Evolutionary conservation across 2,329 filamentous ascomycete species (phyloP).

Genomic region (Hypoxylon sp.): DNA sequence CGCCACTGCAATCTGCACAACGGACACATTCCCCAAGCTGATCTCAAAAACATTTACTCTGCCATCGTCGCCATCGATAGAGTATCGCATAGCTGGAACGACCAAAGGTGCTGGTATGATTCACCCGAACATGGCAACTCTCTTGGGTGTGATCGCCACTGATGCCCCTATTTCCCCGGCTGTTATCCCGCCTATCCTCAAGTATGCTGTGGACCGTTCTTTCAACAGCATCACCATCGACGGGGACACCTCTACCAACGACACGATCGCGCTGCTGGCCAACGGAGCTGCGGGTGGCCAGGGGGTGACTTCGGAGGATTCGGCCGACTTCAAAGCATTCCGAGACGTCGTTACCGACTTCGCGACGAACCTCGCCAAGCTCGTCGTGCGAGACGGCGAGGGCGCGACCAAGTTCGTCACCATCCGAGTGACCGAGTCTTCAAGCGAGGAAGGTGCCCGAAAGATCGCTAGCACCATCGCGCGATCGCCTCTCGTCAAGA

Average conservation of each 20-base stretch:
- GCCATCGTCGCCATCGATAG: constrained; percentile 80
- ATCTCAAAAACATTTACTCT: constrained; percentile 87
- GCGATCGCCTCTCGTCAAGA: constrained; percentile 94
- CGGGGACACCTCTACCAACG: constrained; percentile 97
- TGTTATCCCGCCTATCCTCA: constrained; percentile 79
- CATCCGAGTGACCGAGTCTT: constrained; percentile 83
- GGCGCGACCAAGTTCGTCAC: constrained; percentile 99
- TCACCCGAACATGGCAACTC: constrained; percentile 98
- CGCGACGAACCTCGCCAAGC: constrained; percentile 86
- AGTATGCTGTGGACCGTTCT: constrained; percentile 81
- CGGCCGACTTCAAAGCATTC: constrained; percentile 78
- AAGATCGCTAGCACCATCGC: constrained; percentile 90
- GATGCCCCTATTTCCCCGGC: constrained; percentile 83
- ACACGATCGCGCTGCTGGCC: constrained; percentile 93
- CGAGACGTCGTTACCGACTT: constrained; percentile 80
- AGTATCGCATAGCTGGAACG: constrained; percentile 92
- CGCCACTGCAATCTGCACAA: constrained; percentile 95
- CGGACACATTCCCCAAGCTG: constrained; percentile 98
- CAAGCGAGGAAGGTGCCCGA: constrained; percentile 78
- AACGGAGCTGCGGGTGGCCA: constrained; percentile 90
- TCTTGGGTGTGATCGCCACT: constrained; percentile 92
- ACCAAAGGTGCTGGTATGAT: constrained; percentile 99
- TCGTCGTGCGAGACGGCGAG: constrained; percentile 95
- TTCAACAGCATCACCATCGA: constrained; percentile 99
- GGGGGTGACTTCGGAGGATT: constrained; percentile 69